Conservation (phyloP, 305 asterid species). For the Fraxinus sp. region DNA sequence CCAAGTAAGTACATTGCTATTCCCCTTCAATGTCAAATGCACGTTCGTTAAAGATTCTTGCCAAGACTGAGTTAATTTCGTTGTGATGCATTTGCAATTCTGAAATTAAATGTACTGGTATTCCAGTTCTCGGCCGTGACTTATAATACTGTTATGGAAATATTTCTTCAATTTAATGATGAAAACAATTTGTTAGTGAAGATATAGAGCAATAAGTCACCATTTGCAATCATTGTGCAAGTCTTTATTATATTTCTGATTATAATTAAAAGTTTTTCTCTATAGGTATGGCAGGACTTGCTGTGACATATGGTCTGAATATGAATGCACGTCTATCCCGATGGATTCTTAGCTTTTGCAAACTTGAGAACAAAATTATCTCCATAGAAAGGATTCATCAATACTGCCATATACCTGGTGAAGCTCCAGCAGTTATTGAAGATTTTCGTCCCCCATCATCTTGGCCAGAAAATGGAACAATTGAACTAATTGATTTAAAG, state of each 20-base stretch:
- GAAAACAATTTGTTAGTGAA: not conserved
- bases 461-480: constrained; percentile 87
- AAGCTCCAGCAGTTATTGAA: constrained; percentile 79
- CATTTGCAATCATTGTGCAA: constrained; percentile 11
- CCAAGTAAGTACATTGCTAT: constrained; percentile 67
- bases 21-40: constrained; percentile 1
- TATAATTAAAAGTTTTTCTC: not conserved
- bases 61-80: not conserved
- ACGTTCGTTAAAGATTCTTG: not conserved
- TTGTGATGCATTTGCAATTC: not conserved
- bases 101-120: not conserved
- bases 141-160: not conserved
- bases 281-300: constrained; percentile 98
- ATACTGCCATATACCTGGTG: constrained; percentile 88
- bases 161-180: constrained; percentile 7
- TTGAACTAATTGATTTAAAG: constrained; percentile 80
- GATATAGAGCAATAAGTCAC: constrained; percentile 2
- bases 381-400: constrained; percentile 96
- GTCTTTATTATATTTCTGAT: not conserved
- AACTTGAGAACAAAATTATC: constrained; percentile 95
- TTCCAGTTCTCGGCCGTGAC: not conserved
- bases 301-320: constrained; percentile 94
- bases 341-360: constrained; percentile 99
- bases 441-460: constrained; percentile 65
- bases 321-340: constrained; percentile 92